Conservation (phyloP, 768 basidiomycete species). For the Serendipita vermifera region DNA sequence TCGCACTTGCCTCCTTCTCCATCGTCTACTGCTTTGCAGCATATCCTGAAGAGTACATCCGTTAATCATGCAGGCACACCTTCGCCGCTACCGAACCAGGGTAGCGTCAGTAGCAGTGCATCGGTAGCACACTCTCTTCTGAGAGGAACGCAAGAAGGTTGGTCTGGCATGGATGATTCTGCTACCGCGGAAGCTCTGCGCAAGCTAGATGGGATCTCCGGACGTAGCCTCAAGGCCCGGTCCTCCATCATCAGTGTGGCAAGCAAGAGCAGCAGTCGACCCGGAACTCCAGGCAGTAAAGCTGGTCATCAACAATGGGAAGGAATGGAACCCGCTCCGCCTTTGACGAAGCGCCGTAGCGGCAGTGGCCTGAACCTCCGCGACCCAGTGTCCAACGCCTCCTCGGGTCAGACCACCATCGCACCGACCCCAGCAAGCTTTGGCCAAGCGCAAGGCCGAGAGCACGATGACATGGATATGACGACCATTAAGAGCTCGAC, state of each 20-base stretch:
- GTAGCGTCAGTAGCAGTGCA: conserved; percentile 22
- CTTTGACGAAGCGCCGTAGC: conserved; percentile 15
- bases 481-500: conserved; percentile 3
- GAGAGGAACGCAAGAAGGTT: conserved; percentile 79
- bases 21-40: conserved; percentile 78
- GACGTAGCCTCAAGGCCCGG: conserved; percentile 61
- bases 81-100: conserved; percentile 17
- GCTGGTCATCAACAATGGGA: conserved; percentile 57
- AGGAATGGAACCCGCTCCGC: conserved; percentile 34
- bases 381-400: conserved; percentile 13
- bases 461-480: neutral
- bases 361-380: conserved; percentile 17
- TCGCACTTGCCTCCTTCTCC: conserved; percentile 86
- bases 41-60: conserved; percentile 44
- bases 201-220: conserved; percentile 79
- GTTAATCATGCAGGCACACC: conserved; percentile 9
- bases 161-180: conserved; percentile 78
- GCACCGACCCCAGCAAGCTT: conserved; percentile 5
- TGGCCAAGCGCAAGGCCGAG: neutral
- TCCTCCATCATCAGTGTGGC: conserved; percentile 54
- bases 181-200: conserved; percentile 82
- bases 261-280: conserved; percentile 50
- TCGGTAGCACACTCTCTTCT: conserved; percentile 69
- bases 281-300: conserved; percentile 59
- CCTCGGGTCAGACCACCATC: conserved; percentile 9